Evolutionary conservation across 2,329 filamentous ascomycete species (phyloP), one percentile per base, ranked within the genome.

Genomic region (Lizonia empirigonia): DNA sequence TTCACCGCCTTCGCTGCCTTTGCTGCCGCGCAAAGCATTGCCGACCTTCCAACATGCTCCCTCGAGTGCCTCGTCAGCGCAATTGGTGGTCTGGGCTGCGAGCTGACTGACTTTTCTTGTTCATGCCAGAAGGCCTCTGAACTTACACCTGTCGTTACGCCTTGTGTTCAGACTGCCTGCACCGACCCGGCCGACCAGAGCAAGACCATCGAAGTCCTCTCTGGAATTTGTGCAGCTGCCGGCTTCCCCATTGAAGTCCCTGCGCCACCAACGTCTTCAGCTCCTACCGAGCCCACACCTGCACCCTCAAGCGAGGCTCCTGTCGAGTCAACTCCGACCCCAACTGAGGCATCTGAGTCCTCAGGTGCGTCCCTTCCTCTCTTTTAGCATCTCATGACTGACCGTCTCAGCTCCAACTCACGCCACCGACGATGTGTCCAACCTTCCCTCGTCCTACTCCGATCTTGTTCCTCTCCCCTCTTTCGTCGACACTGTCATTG

Each of bases 31-130:
- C 76, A 78, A 62, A 55, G 41, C 32, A 61, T 77, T 22, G 63
- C 67, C 7, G 54, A 77, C 50, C 59, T 79, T 6, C 77, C 76
- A 10, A n/a, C 33, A 7, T 79, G 76, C 67, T 72, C 77, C 29
- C 69, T 78, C 64, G 40, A 30, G 3, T 67, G 63, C 34, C 41
- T 62, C 1, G 44, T 54, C 32, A 61, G 29, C 18, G 52, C 54
- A 19, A 55, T 63, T 41, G 42, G 20, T 13, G 74, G 74, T 52
- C 73, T 75, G 37, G 78, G 76, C 59, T 68, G 68, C 37, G 30
- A 42, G 5, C 51, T 78, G 38, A 73, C 69, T 42, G 76, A 80
- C 65, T 79, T 78, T 55, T 69, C 70, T 22, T 80, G 78, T 67
- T 76, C 78, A 56, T 80, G 78, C 68, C 59, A 68, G 51, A 75